Conservation (phyloP, 2,329 filamentous ascomycete species). For the Escovopsis sp. region DNA sequence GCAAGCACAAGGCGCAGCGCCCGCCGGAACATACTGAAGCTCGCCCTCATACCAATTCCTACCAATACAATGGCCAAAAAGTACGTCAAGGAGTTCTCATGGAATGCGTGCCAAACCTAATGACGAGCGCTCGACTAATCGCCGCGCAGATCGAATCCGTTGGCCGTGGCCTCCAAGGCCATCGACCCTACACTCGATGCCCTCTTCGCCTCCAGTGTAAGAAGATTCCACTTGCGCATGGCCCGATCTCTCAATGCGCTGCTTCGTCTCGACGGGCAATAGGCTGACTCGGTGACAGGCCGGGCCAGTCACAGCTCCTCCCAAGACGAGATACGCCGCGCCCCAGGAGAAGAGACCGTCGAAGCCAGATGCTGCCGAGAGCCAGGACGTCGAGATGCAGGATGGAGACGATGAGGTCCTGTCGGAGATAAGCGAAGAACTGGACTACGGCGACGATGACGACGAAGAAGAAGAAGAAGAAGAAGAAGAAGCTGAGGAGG, state of each 20-base stretch:
- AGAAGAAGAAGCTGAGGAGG: constrained; percentile 11
- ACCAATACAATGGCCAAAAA: constrained; percentile 10
- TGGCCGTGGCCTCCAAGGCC: constrained; percentile 34
- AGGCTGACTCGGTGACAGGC: constrained; percentile 22
- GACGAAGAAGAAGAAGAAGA: constrained; percentile 14
- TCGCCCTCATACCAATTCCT: background rate
- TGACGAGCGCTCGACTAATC: constrained; percentile 4
- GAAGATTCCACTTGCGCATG: constrained; percentile 13
- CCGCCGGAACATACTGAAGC: background rate
- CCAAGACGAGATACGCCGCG: constrained; percentile 30
- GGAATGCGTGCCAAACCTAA: background rate
- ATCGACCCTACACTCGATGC: constrained; percentile 57
- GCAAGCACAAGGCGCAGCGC: background rate
- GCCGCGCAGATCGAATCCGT: constrained; percentile 20
- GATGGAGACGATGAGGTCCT: constrained; percentile 20
- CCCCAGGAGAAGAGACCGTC: constrained; percentile 20
- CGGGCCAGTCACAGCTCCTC: constrained; percentile 34
- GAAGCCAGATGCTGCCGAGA: constrained; percentile 15
- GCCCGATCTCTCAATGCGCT: no score
- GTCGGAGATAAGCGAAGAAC: constrained; percentile 20
- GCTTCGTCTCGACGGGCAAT: background rate
- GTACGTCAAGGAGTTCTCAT: constrained; percentile 7
- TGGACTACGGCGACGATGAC: constrained; percentile 19
- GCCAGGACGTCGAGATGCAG: constrained; percentile 13
- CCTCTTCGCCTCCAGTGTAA: constrained; percentile 59